A percentile compares a stretch with the other conserved stretches of the same genome.
These are phyloP conservation scores for Neurospora crassa DNA, from an alignment of 2,329 filamentous ascomycete genomes.

Conservation along the genomic window DNA sequence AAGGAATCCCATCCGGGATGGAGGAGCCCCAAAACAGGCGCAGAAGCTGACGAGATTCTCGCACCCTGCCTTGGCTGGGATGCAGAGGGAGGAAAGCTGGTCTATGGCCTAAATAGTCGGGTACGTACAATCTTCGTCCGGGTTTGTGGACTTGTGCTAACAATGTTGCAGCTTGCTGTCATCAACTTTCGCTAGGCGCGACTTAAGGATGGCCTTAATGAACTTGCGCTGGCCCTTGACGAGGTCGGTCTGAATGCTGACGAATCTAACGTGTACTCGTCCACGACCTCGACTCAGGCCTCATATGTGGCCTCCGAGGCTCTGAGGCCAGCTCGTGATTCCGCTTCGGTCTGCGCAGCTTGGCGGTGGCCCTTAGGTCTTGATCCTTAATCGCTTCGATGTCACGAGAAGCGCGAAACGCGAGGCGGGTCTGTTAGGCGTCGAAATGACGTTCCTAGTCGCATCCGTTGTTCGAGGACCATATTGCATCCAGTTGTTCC, in stretches of 20 bases:
- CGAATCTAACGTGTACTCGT: background rate
- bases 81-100: slow-evolving; percentile 49
- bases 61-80: slow-evolving; percentile 56
- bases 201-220: background rate
- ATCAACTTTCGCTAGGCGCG: slow-evolving; percentile 22
- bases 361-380: background rate
- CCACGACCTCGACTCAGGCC: background rate
- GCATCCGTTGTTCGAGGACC: background rate
- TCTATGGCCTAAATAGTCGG: slow-evolving; percentile 53
- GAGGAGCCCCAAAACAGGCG: slow-evolving; percentile 43
- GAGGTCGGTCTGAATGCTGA: background rate
- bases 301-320: background rate
- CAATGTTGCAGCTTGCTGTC: slow-evolving; percentile 19
- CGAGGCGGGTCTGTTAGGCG: background rate
- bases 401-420: background rate
- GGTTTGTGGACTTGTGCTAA: slow-evolving; percentile 9
- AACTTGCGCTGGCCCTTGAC: background rate
- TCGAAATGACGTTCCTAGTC: background rate
- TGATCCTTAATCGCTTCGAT: background rate
- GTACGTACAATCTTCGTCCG: slow-evolving; percentile 33
- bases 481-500: background rate
- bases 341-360: background rate
- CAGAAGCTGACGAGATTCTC: slow-evolving; percentile 48
- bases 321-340: background rate
- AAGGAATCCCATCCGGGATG: slow-evolving; percentile 45